phyloP scores from a whole-genome alignment of 1,284 basidiomycete species.

The Leccinum subspadiceum region DNA sequence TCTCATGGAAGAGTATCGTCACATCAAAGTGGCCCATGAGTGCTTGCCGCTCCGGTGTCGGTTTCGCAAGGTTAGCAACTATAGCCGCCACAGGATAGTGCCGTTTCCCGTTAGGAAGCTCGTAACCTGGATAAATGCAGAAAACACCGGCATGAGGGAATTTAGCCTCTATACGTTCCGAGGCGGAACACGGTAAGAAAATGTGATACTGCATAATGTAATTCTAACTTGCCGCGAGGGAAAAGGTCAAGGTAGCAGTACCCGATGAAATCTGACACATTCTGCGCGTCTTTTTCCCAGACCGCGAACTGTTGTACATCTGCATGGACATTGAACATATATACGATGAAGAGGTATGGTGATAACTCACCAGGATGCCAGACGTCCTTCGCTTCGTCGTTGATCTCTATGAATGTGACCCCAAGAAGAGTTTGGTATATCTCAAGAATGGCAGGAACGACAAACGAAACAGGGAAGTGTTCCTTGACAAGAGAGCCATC shows the following conservation, averaged over 20 bases:
- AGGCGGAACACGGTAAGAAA: background rate
- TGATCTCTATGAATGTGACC: slow-evolving; percentile 68
- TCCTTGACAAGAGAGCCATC: slow-evolving; percentile 80
- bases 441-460: slow-evolving; percentile 75
- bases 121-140: slow-evolving; percentile 62
- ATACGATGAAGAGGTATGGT: background rate
- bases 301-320: slow-evolving; percentile 80
- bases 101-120: slow-evolving; percentile 50
- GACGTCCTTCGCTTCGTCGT: slow-evolving; percentile 45
- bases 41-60: slow-evolving; percentile 75
- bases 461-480: slow-evolving; percentile 80
- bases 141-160: slow-evolving; percentile 86
- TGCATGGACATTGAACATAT: slow-evolving; percentile 22
- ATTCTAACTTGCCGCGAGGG: slow-evolving; percentile 59
- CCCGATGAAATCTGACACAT: slow-evolving; percentile 69
- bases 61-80: slow-evolving; percentile 85
- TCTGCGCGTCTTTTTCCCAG: slow-evolving; percentile 74
- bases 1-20: slow-evolving; percentile 79
- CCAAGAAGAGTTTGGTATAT: slow-evolving; percentile 81
- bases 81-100: slow-evolving; percentile 74
- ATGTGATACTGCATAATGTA: background rate
- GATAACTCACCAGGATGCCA: slow-evolving; percentile 70
- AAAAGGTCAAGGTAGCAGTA: slow-evolving; percentile 86
- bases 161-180: slow-evolving; percentile 53
- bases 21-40: slow-evolving; percentile 81